Conservation (phyloP, 176 grass and related monocot species). For the Bolboschoenus planiculmis region DNA sequence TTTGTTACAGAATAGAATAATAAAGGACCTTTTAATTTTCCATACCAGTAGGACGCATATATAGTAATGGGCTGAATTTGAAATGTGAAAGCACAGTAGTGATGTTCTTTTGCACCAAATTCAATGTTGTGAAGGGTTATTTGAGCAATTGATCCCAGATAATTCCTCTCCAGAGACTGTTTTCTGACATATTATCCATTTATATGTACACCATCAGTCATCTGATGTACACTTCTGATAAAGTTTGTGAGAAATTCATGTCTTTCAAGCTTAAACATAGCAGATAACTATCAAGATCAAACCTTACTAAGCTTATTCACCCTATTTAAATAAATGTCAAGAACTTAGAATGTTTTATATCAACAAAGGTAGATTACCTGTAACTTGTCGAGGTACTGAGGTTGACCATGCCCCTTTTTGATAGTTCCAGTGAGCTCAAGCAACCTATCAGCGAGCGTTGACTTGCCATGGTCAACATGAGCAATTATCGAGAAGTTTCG, state of each 20-base stretch:
- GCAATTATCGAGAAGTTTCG: constrained; percentile 91
- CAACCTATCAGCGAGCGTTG: constrained; percentile 73
- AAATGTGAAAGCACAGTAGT: neutral
- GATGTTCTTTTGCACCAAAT: neutral
- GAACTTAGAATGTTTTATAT: neutral
- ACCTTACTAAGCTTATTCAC: neutral
- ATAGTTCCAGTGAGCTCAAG: constrained; percentile 90
- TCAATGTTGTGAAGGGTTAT: neutral
- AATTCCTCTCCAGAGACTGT: neutral
- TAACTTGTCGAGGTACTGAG: constrained; percentile 89
- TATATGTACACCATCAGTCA: neutral
- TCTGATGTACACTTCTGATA: neutral
- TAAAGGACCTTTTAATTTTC: neutral
- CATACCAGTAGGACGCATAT: neutral
- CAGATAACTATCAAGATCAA: neutral
- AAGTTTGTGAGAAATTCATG: neutral
- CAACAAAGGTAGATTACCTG: constrained; percentile 32
- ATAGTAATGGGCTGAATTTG: neutral
- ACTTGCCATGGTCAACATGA: constrained; percentile 90
- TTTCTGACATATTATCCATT: neutral
- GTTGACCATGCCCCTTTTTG: constrained; percentile 73
- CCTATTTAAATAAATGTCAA: neutral
- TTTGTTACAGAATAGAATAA: neutral
- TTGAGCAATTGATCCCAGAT: neutral
- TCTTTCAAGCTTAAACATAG: neutral